Evolutionary conservation across 768 basidiomycete species (phyloP).

Genomic region (Peribolospora kevripleyi): DNA sequence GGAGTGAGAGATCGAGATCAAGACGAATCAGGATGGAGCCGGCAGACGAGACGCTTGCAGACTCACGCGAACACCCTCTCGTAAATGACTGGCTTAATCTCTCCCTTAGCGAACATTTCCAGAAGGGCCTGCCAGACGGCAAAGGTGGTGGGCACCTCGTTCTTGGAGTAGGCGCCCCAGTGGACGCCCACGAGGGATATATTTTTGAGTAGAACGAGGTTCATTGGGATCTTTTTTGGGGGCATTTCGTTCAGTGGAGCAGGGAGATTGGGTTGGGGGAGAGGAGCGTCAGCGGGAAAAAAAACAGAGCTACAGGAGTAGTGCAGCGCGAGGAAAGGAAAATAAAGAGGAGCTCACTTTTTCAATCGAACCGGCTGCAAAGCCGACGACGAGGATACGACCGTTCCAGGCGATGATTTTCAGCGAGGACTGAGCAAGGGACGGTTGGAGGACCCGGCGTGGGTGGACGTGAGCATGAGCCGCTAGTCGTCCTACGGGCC

Average conservation of each 20-base stretch:
- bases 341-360: constrained; percentile 28
- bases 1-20: not conserved
- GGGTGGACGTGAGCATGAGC: too few species aligned
- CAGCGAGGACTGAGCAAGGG: constrained; percentile 34
- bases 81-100: constrained; percentile 45
- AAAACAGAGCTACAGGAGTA: not conserved
- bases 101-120: constrained; percentile 41
- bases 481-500: too few species aligned
- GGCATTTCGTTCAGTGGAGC: not conserved
- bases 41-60: too few species aligned
- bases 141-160: constrained; percentile 40
- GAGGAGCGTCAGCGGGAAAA: not conserved
- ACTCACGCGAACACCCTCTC: constrained; percentile 31
- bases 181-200: constrained; percentile 58
- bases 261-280: not conserved
- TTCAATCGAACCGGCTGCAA: constrained; percentile 61
- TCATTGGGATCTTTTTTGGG: constrained; percentile 42
- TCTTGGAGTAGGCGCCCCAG: constrained; percentile 26
- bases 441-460: too few species aligned
- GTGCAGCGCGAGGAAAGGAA: not conserved
- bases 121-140: constrained; percentile 50
- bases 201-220: constrained; percentile 56
- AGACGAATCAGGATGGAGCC: not conserved
- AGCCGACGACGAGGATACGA: constrained; percentile 75
- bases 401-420: constrained; percentile 94